A percentile compares a stretch with the other conserved stretches of the same genome.
Conservation (phyloP, 1,139 yeast genomes). For the Debaryomycetaceae sp. region DNA sequence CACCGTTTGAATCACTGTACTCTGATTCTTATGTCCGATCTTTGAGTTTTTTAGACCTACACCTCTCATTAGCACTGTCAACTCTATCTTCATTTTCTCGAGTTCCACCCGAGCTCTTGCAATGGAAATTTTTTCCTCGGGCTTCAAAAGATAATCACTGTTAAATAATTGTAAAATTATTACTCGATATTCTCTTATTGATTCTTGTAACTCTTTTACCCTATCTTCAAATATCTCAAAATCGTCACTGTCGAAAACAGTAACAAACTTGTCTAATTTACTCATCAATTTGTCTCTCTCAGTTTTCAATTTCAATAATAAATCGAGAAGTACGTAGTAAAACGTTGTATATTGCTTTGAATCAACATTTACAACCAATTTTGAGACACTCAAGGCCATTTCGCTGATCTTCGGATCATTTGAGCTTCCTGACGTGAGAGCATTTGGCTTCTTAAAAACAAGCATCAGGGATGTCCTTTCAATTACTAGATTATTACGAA, state of each 20-base stretch:
- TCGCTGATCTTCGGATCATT: constrained; percentile 23
- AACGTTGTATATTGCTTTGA: constrained; percentile 70
- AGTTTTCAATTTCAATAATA: constrained; percentile 66
- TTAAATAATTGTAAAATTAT: constrained; percentile 46
- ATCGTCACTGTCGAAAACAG: constrained; percentile 69
- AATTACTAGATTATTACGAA: constrained; percentile 55
- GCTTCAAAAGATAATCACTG: constrained; percentile 20
- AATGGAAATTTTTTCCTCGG: constrained; percentile 26
- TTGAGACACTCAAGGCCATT: constrained; percentile 58
- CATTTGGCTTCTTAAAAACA: constrained; percentile 64
- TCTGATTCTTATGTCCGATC: constrained; percentile 23
- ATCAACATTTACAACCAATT: constrained; percentile 66
- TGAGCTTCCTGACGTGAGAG: constrained; percentile 35
- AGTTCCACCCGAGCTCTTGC: constrained; percentile 52
- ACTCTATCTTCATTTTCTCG: constrained; percentile 53
- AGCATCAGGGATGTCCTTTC: constrained; percentile 62
- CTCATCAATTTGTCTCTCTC: constrained; percentile 54
- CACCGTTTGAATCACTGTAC: constrained; percentile 35
- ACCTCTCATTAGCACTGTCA: constrained; percentile 66
- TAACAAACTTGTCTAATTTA: constrained; percentile 59
- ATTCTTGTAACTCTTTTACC: constrained; percentile 54
- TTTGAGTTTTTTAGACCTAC: constrained; percentile 48
- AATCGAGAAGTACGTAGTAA: constrained; percentile 59
- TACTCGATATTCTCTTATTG: constrained; percentile 41
- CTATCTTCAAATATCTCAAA: constrained; percentile 51